Evolutionary conservation across 2,329 filamentous ascomycete genomes (phyloP).

Genomic region (Verticillium zaregamsianum): DNA sequence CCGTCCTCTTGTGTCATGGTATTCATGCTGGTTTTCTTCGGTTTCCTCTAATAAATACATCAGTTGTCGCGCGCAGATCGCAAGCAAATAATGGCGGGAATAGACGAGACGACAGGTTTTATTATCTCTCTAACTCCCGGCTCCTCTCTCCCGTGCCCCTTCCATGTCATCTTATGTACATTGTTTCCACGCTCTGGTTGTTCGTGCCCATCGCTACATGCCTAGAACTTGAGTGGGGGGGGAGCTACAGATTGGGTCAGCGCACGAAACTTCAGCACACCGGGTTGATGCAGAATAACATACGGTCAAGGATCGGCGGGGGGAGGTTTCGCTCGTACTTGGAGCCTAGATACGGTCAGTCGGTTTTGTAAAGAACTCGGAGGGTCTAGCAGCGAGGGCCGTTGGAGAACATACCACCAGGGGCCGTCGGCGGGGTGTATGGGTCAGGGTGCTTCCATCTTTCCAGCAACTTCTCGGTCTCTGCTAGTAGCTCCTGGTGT

Average conservation of each 20-base stretch:
- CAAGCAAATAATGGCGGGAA: too few species aligned
- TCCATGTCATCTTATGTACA: neutral
- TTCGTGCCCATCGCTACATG: slow-evolving; percentile 3
- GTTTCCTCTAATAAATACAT: too few species aligned
- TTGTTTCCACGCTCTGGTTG: slow-evolving; percentile 28
- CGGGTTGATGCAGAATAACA: slow-evolving; percentile 28
- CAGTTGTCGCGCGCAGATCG: too few species aligned
- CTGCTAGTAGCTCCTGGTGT: slow-evolving; percentile 70
- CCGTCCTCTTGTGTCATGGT: too few species aligned
- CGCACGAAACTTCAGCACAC: neutral
- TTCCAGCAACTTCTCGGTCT: slow-evolving; percentile 83
- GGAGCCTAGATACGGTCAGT: slow-evolving; percentile 56
- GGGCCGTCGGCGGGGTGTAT: slow-evolving; percentile 82
- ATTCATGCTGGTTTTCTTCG: too few species aligned
- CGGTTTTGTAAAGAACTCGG: neutral
- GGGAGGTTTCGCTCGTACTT: slow-evolving; percentile 96
- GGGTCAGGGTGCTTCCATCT: slow-evolving; percentile 98
- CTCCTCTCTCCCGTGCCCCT: too few species aligned
- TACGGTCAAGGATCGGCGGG: slow-evolving; percentile 74
- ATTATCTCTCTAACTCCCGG: too few species aligned
- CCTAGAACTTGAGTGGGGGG: slow-evolving; percentile 44
- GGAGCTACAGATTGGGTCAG: slow-evolving; percentile 33
- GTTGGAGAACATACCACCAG: slow-evolving; percentile 66
- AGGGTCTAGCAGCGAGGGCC: neutral
- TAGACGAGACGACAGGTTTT: too few species aligned